A percentile compares a stretch with the other conserved stretches of the same genome.
Evolutionary conservation across 305 asterid genomes (phyloP).

Genomic region (Fraxinus sp.): DNA sequence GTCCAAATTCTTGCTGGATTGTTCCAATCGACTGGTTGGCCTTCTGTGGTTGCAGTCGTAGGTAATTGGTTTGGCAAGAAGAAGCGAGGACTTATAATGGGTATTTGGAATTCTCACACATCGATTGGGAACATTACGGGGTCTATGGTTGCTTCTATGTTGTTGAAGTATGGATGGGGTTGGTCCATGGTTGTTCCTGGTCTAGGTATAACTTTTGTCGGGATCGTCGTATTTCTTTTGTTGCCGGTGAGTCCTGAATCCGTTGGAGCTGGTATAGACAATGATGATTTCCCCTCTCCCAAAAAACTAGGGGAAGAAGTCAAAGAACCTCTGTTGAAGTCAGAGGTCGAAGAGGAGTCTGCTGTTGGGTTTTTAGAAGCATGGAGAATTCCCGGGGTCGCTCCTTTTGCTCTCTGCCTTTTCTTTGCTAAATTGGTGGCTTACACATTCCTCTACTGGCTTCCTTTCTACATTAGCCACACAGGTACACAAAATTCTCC

Average conservation of each 20-base stretch:
- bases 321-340: constrained; percentile 20
- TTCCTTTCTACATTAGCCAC: constrained; percentile 58
- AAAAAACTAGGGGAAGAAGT: constrained; percentile 34
- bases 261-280: constrained; percentile 32
- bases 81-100: constrained; percentile 93
- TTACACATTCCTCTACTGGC: constrained; percentile 51
- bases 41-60: constrained; percentile 86
- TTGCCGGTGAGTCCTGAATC: constrained; percentile 44
- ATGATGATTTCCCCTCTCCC: constrained; percentile 24
- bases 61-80: constrained; percentile 93
- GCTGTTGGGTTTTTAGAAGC: constrained; percentile 57
- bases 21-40: constrained; percentile 99
- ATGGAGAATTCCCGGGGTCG: constrained; percentile 56
- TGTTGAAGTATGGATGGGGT: constrained; percentile 90
- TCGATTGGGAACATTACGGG: constrained; percentile 90
- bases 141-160: constrained; percentile 62
- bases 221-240: constrained; percentile 53
- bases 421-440: constrained; percentile 56
- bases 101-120: constrained; percentile 95
- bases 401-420: constrained; percentile 50
- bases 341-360: constrained; percentile 3
- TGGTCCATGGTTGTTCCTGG: constrained; percentile 91
- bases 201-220: constrained; percentile 53
- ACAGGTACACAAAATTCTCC: constrained; percentile 47
- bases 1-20: constrained; percentile 90